phyloP scores from a whole-genome alignment of 2,329 filamentous ascomycete genomes.

The Exophiala mesophila region DNA sequence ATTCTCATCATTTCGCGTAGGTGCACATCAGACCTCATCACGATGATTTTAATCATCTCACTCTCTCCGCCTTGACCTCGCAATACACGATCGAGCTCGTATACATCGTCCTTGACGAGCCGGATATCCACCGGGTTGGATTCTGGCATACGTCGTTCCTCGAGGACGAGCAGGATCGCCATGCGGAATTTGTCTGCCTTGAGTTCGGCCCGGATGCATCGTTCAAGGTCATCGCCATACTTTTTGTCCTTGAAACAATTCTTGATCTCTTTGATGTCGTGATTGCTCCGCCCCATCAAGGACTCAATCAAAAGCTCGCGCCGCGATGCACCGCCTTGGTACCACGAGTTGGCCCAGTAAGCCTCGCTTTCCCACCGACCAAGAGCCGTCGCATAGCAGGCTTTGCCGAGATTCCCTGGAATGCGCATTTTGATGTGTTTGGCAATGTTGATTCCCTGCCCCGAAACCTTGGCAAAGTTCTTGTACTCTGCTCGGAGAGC shows the following conservation, averaged over 20 bases:
- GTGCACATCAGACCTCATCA: conserved; percentile 75
- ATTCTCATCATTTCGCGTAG: conserved; percentile 70
- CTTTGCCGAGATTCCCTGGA: conserved; percentile 70
- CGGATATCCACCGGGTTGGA: conserved; percentile 59
- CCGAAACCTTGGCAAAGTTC: conserved; percentile 65
- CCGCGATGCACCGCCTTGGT: conserved; percentile 77
- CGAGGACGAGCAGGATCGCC: conserved; percentile 76
- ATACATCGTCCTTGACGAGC: conserved; percentile 66
- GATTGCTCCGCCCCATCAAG: conserved; percentile 82
- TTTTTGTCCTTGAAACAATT: conserved; percentile 86
- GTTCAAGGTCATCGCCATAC: conserved; percentile 72
- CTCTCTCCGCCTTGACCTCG: conserved; percentile 78
- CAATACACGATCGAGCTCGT: conserved; percentile 64
- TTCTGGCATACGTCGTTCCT: conserved; percentile 80
- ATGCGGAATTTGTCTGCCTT: conserved; percentile 95
- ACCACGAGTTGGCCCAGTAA: conserved; percentile 98
- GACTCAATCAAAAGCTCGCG: conserved; percentile 89
- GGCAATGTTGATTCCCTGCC: conserved; percentile 47
- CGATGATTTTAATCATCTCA: conserved; percentile 78
- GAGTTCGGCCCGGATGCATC: conserved; percentile 87
- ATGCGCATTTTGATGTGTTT: conserved; percentile 46
- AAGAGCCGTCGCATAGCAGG: conserved; percentile 81
- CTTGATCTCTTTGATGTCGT: conserved; percentile 84
- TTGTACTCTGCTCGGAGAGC: conserved; percentile 88
- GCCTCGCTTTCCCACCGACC: conserved; percentile 89